Evolutionary conservation across 495 filamentous ascomycete genomes (phyloP).

Genomic region (Aspergillus biplanus): DNA sequence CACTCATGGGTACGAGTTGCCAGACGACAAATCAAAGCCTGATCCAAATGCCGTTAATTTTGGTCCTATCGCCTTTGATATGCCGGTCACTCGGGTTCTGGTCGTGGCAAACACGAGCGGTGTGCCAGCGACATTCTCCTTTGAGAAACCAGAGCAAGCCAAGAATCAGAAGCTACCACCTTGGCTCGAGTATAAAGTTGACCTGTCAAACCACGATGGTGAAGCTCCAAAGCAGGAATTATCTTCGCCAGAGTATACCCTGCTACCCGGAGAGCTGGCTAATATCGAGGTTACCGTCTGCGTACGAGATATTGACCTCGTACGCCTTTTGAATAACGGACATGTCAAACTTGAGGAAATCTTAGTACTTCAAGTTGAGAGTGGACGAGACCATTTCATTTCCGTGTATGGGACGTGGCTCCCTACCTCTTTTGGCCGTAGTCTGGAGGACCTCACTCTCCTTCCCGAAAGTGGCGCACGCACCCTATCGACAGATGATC

Average conservation of each 20-base stretch:
- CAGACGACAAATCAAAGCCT: conserved; percentile 29
- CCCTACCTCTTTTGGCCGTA: conserved; percentile 80
- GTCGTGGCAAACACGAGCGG: conserved; percentile 92
- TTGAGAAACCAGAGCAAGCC: conserved; percentile 64
- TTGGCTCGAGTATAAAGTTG: conserved; percentile 73
- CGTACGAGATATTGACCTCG: conserved; percentile 64
- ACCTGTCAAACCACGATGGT: conserved; percentile 44
- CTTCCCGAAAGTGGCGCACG: conserved; percentile 78
- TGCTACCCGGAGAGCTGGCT: conserved; percentile 83
- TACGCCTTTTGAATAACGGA: conserved; percentile 72
- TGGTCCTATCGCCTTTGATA: conserved; percentile 70
- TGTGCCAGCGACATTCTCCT: conserved; percentile 72
- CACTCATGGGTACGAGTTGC: conserved; percentile 39
- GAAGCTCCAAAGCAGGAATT: conserved; percentile 36
- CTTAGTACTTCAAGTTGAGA: conserved; percentile 81
- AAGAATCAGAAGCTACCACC: conserved; percentile 49
- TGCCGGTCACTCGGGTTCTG: conserved; percentile 62
- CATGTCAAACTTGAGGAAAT: conserved; percentile 75
- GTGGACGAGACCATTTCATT: conserved; percentile 91
- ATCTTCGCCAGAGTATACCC: conserved; percentile 51
- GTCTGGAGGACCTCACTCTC: conserved; percentile 78
- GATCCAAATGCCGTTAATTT: conserved; percentile 71
- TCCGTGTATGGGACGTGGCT: conserved; percentile 77
- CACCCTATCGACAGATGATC: conserved; percentile 42
- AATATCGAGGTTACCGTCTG: conserved; percentile 66